These are phyloP conservation scores for Suillus subluteus DNA, from an alignment of 768 basidiomycete genomes.

Conservation along the genomic window DNA sequence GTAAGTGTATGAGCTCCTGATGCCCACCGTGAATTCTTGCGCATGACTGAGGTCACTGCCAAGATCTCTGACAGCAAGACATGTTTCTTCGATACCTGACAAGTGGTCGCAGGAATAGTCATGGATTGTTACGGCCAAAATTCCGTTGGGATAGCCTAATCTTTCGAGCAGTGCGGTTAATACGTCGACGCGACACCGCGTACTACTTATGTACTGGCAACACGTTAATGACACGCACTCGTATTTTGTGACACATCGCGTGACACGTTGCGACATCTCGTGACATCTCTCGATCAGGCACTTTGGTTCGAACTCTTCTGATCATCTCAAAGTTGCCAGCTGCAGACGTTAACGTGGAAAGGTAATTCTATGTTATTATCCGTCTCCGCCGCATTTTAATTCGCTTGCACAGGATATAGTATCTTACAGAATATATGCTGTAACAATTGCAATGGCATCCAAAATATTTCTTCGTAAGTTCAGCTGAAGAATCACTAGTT, in stretches of 20 bases:
- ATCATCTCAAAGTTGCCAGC: too few relatives aligned
- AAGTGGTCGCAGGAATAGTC: background rate
- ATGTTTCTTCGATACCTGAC: conserved; percentile 63
- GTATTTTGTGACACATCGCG: background rate
- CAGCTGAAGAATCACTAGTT: background rate
- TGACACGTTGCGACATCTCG: background rate
- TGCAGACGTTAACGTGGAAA: background rate
- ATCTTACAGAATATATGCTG: background rate
- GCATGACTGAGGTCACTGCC: conserved; percentile 91
- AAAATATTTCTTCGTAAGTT: conserved; percentile 10
- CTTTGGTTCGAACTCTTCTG: too few relatives aligned
- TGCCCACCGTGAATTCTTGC: conserved; percentile 97
- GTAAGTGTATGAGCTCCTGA: conserved; percentile 66
- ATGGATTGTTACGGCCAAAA: background rate
- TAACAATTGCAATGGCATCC: conserved; percentile 1
- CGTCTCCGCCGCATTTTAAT: background rate
- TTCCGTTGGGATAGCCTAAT: background rate
- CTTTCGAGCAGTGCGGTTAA: background rate
- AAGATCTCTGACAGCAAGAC: conserved; percentile 89
- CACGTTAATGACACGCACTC: conserved; percentile 3
- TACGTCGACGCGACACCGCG: background rate
- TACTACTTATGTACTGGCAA: background rate
- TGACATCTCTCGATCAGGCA: background rate
- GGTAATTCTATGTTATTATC: background rate
- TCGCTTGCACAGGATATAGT: background rate